A percentile compares a stretch with the other conserved stretches of the same genome.
Evolutionary conservation across 2,329 filamentous ascomycete genomes (phyloP).

Genomic region (Huntiella abstrusa): DNA sequence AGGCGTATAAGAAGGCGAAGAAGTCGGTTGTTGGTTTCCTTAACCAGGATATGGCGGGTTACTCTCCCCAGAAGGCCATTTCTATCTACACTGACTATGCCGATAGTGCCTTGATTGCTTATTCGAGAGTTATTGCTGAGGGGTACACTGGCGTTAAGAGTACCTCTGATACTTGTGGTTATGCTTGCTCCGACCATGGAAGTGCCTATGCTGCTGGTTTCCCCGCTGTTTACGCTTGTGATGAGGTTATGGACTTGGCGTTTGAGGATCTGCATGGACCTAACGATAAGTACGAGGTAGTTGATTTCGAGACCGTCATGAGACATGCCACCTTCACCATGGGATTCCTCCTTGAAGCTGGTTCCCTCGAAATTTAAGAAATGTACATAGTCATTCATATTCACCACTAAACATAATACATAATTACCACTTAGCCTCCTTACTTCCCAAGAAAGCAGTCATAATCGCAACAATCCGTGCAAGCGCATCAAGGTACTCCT

Average conservation of each 20-base stretch:
- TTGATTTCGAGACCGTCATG: conserved; percentile 20
- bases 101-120: conserved; percentile 23
- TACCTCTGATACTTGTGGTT: conserved; percentile 22
- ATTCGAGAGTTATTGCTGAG: conserved; percentile 17
- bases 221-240: conserved; percentile 21
- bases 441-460: conserved; percentile 35
- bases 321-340: conserved; percentile 21
- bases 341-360: conserved; percentile 21
- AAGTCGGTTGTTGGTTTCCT: conserved; percentile 26
- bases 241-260: conserved; percentile 18
- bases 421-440: conserved; percentile 38
- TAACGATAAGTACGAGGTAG: conserved; percentile 19
- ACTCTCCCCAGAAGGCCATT: conserved; percentile 25
- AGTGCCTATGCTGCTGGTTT: conserved; percentile 20
- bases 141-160: conserved; percentile 18
- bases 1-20: conserved; percentile 23
- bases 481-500: conserved; percentile 55
- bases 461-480: conserved; percentile 65
- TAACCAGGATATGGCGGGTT: conserved; percentile 33
- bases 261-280: conserved; percentile 19
- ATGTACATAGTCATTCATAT: background rate
- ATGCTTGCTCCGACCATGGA: conserved; percentile 27
- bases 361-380: conserved; percentile 16
- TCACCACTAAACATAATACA: background rate
- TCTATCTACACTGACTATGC: conserved; percentile 28